Evolutionary conservation across 148 eudicot genomes (phyloP), one percentile per base, ranked within the genome.

Genomic region (Selenicereus undatus): DNA sequence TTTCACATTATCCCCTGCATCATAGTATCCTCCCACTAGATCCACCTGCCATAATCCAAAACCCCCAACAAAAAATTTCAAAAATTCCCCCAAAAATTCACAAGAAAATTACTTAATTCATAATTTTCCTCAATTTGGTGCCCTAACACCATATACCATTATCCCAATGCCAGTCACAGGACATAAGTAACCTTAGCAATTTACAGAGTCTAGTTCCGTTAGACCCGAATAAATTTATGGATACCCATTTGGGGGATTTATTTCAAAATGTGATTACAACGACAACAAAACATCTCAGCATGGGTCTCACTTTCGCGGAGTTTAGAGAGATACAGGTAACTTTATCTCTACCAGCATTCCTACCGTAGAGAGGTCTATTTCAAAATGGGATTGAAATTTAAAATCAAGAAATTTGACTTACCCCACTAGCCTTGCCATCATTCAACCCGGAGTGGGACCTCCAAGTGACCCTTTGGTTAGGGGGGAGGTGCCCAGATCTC

Each of bases 1-100:
- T 85, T 94, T 96, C 84, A 96, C 99, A 86, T 96, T 96, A 86
- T 96, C 99, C 85, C 99, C 99, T 76, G 99, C 99, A 87, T 96
- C 99, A 80, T 96, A 94, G 83, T 96, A 96, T 74, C 99, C 99
- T 96, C 98, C 99, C 0, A 96, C 99, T 82, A 96, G 90, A 91
- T 96, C 89, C 91, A 95, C 93, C 99, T 95, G 79, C 75, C 79
- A 79, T 54, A 51, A 29, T 42, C 52, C 36, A 21, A 62, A 77
- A 30, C 16, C 78, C 22, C 80, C 71, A 27, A 42, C 20, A 72
- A 69, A 69, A 69, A 27, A 5, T 70, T 21, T 3, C 16, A 75
- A 14, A 51, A 42, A 36, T 2, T 42, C n/a, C 0, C 21, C 8
- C 42, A 20, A 18, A 72, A 18, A 36, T 39, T 18, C 22, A 32